Evolutionary conservation across 768 basidiomycete genomes (phyloP), one percentile per base, ranked within the genome.

Genomic region (Lactarius tabidus): DNA sequence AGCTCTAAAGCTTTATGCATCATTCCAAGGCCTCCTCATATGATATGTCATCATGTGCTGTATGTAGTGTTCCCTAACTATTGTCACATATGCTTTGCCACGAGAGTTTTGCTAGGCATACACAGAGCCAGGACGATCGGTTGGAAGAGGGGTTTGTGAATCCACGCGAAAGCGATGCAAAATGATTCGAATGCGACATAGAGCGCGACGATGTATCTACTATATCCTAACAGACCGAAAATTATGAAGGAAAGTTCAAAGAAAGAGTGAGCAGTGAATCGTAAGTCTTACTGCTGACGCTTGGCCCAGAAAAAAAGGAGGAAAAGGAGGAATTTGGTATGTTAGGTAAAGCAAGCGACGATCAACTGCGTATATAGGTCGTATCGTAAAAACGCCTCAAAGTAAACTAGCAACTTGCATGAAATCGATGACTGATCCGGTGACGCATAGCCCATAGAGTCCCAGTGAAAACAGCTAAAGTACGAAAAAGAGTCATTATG

Each of bases 391-490:
- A 26, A 26, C 5, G 6, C n/a, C 0, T 12, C 9, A 45, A 3
- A 45, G 5, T 6, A 23, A 51, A 23, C 23, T 26, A 9, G n/a
- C 43, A 48, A 48, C 10, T 14, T 23, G n/a, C 45, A 45, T 45
- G 43, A 45, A 1, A 7, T n/a, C n/a, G n/a, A n/a, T n/a, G n/a
- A n/a, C 2, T 45, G 43, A n/a, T 10, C 20, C 43, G 20, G 20
- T 43, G 41, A n/a, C 6, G 43, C n/a, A 26, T 51, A 15, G 48
- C 28, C 45, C 9, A 17, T 28, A 4, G 3, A 3, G 20, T 31
- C 14, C 64, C 69, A 67, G 64, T 70, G 68, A 70, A 67, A 59
- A 51, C 35, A 26, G 29, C 12, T 14, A 5, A 17, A 23, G 23
- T 12, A 23, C 6, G 20, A 28, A 14, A 28, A 15, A 62, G 5